Evolutionary conservation across 257 asterid species (phyloP).

Genomic region (Coffea canephora): DNA sequence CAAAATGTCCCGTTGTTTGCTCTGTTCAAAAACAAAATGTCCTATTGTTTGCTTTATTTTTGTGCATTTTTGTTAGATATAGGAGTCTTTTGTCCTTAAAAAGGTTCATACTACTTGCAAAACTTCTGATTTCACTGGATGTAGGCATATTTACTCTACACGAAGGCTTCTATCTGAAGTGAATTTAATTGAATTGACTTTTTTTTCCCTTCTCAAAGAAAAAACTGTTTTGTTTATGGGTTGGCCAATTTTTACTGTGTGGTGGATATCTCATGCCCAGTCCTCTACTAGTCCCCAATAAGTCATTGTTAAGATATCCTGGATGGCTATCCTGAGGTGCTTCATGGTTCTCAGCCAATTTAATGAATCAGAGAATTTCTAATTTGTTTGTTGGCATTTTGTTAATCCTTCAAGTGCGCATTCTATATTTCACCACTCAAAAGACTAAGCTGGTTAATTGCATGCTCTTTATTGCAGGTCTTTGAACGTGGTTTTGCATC

Average conservation of each 20-base stretch:
- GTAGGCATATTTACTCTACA: neutral
- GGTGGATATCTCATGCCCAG: neutral
- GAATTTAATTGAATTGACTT: neutral
- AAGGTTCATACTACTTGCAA: neutral
- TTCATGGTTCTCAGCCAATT: too few species aligned
- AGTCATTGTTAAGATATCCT: neutral
- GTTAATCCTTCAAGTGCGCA: neutral
- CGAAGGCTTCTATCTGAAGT: neutral
- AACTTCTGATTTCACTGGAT: neutral
- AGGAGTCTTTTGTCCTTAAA: neutral
- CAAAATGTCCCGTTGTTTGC: neutral
- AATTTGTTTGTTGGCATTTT: neutral
- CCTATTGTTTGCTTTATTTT: neutral
- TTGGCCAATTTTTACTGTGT: neutral
- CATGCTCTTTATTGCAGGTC: constrained; percentile 50
- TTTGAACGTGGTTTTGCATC: constrained; percentile 75
- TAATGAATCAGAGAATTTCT: neutral
- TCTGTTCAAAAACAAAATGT: neutral
- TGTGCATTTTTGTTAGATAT: neutral
- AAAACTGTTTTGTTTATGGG: neutral
- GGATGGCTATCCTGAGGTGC: neutral
- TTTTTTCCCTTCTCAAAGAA: neutral
- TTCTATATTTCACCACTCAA: neutral
- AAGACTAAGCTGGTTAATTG: neutral
- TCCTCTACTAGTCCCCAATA: neutral